Base-by-base conservation (phyloP, 1,284 basidiomycete species). In the Fomitopsis schrenkii region DNA sequence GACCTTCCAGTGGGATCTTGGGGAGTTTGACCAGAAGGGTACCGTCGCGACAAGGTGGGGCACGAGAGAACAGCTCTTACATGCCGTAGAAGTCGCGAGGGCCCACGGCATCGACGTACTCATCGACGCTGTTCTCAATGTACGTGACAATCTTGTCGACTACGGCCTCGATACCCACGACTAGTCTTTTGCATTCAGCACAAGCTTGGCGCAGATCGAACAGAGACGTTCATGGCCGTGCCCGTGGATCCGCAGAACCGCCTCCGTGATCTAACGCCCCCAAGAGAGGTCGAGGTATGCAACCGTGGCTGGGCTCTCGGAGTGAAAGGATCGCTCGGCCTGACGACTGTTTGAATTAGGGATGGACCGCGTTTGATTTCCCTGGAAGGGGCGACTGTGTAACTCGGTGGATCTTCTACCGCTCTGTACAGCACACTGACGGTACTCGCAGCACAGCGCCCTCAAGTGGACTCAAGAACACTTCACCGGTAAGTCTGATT, bases 1-100 rank as follows among this genome's bases (percentile, higher is more conserved):
- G 22, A 14, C 15, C 3, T 46, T 14, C 10, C 62, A 94, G 84
- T 95, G 91, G 91, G 94, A 95, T 72, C 77, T 98, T 10, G 96
- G 96, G 54, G 95, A 98, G 78, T 98, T 97, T 67, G 77, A 94
- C 57, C 91, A 93, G 73, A 96, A 94, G 73, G 91, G 90, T 12
- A 77, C 83, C n/a, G 76, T 85, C 57, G 74, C 80, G 9, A 98
- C 95, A n/a, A 85, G 95, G 64, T 98, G 95, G 93, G 96, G 96
- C 19, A 91, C 89, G 14, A 91, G 90, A 67, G 85, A 94, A 52
- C 88, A 98, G 68, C 83, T 97, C 22, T 71, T 94, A 2, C 71
- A 76, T 5, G 88, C 91, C 12, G 90, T 92, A 72, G 72, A 76
- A 58, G 71, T 76, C 30, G 90, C 90, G 3, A 80, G 79, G 63